A percentile compares a stretch with the other conserved stretches of the same genome.
Evolutionary conservation across 2,329 filamentous ascomycete genomes (phyloP).

Genomic region (Nemania diffusa): DNA sequence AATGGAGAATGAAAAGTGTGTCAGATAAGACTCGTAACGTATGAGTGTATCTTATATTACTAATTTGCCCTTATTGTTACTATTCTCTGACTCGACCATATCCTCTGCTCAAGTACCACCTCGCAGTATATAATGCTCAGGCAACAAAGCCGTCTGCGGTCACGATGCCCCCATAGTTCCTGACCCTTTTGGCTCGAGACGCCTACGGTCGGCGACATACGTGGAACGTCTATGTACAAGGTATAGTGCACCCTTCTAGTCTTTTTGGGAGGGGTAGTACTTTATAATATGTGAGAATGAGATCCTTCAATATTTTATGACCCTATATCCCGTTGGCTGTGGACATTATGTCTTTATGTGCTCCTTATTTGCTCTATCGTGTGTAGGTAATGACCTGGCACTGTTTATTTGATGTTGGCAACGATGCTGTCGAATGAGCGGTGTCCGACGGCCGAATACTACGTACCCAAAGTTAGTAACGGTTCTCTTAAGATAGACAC

Average conservation of each 20-base stretch:
- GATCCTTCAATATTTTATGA: neutral
- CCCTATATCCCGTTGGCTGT: neutral
- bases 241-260: neutral
- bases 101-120: neutral
- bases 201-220: neutral
- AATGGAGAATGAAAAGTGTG: neutral
- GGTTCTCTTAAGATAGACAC: neutral
- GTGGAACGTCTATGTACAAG: conserved; percentile 4
- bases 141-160: neutral
- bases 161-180: neutral
- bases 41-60: neutral
- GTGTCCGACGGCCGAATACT: conserved; percentile 34
- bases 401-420: neutral
- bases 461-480: neutral
- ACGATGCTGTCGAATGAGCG: conserved; percentile 31
- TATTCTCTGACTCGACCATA: neutral
- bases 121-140: neutral
- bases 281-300: neutral
- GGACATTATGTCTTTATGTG: neutral
- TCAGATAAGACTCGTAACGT: neutral
- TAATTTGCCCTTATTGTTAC: neutral
- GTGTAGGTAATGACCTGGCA: neutral
- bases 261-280: neutral
- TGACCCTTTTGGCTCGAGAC: neutral
- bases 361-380: neutral